Percentiles rank a stretch among this genome's conserved stretches.
phyloP scores from a whole-genome alignment of 345 rosid species.

The Sonneratia alba region DNA sequence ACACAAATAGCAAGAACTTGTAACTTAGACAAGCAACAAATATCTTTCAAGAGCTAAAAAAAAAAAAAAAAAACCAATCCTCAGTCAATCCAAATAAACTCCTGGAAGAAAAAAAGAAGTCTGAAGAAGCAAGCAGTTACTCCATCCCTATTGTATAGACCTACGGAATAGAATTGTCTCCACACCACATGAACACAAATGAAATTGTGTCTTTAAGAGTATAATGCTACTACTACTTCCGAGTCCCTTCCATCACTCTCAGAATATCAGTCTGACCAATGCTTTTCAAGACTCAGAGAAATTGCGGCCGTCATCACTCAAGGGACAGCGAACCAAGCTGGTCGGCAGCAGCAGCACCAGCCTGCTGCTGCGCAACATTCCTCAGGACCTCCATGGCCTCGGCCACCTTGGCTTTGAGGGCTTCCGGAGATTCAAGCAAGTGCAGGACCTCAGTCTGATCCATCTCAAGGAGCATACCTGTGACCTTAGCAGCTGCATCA shows the following conservation, averaged over 20 bases:
- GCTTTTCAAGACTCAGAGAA: background rate
- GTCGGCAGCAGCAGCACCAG: slow-evolving; percentile 52
- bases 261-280: background rate
- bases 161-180: background rate
- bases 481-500: slow-evolving; percentile 84
- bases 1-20: no score
- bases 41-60: background rate
- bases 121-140: background rate
- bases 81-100: background rate
- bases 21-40: background rate
- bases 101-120: background rate
- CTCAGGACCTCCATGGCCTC: slow-evolving; percentile 97
- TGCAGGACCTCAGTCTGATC: slow-evolving; percentile 92
- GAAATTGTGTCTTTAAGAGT: background rate
- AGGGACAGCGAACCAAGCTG: slow-evolving; percentile 65
- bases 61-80: background rate
- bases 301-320: slow-evolving; percentile 31
- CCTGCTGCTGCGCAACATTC: slow-evolving; percentile 58
- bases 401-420: slow-evolving; percentile 76
- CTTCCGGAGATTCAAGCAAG: slow-evolving; percentile 89
- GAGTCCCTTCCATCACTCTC: background rate
- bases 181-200: background rate
- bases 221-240: background rate
- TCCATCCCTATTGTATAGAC: background rate
- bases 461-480: slow-evolving; percentile 98